A percentile compares a stretch with the other conserved stretches of the same genome.
These are phyloP conservation scores for Laguncularia racemosa DNA, from an alignment of 345 rosid genomes.

Conservation along the genomic window DNA sequence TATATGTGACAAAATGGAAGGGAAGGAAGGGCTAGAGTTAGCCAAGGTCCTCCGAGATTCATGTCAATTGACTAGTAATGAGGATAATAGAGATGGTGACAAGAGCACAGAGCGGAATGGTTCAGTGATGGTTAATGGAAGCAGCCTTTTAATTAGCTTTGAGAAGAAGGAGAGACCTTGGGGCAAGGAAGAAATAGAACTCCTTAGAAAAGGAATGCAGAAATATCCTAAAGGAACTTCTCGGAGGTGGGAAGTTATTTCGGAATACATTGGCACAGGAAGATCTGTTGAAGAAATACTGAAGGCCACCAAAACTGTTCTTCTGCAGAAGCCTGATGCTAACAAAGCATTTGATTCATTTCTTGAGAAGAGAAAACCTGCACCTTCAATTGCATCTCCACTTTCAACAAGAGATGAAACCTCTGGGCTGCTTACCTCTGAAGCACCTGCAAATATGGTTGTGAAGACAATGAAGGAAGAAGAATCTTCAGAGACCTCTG, in stretches of 20 bases:
- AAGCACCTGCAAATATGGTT: slow-evolving; percentile 15
- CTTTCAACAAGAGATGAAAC: slow-evolving; percentile 80
- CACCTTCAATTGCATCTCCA: slow-evolving; percentile 63
- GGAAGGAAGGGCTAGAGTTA: slow-evolving; percentile 44
- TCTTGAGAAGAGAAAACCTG: slow-evolving; percentile 92
- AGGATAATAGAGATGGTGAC: slow-evolving; percentile 33
- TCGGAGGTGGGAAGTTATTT: slow-evolving; percentile 95
- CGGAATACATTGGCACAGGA: slow-evolving; percentile 86
- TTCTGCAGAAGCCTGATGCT: slow-evolving; percentile 90
- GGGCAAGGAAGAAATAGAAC: slow-evolving; percentile 87
- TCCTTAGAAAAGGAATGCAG: slow-evolving; percentile 79
- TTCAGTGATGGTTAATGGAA: slow-evolving; percentile 35
- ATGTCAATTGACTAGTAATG: slow-evolving; percentile 25
- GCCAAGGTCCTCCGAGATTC: slow-evolving; percentile 62
- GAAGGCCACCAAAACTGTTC: slow-evolving; percentile 93
- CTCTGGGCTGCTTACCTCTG: slow-evolving; percentile 15
- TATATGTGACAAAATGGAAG: slow-evolving; percentile 71
- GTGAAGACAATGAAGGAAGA: slow-evolving; percentile 16
- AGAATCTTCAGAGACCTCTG: slow-evolving; percentile 15
- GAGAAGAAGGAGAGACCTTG: slow-evolving; percentile 77
- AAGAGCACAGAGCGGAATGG: slow-evolving; percentile 45
- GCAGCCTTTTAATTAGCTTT: slow-evolving; percentile 23
- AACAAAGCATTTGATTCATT: slow-evolving; percentile 91
- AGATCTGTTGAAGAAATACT: slow-evolving; percentile 94
- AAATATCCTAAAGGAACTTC: slow-evolving; percentile 95